phyloP scores from a whole-genome alignment of 352 stramenopile genomes.

The Phytopythium boreale region DNA sequence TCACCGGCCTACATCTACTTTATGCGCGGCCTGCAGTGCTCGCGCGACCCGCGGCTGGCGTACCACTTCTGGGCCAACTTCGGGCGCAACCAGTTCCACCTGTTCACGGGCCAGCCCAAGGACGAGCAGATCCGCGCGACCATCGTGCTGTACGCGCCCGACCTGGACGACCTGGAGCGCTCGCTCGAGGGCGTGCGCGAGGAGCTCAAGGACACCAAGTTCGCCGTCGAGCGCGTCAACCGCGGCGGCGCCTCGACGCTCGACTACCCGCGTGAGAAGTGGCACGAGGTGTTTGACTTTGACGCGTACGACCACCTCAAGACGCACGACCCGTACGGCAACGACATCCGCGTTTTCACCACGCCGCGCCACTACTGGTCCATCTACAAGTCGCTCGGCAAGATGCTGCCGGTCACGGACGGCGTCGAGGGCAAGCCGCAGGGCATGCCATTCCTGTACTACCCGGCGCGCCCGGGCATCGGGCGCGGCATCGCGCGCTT shows the following conservation, averaged over 20 bases:
- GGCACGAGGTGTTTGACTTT: slow-evolving; percentile 49
- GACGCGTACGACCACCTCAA: slow-evolving; percentile 57
- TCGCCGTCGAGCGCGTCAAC: slow-evolving; percentile 52
- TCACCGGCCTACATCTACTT: slow-evolving; percentile 56
- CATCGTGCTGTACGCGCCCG: slow-evolving; percentile 61
- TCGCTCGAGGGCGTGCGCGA: slow-evolving; percentile 37
- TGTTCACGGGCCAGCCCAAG: slow-evolving; percentile 60
- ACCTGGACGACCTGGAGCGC: slow-evolving; percentile 55
- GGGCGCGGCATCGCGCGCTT: slow-evolving; percentile 59
- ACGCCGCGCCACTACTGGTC: slow-evolving; percentile 58
- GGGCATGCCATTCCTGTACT: slow-evolving; percentile 57
- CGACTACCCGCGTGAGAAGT: slow-evolving; percentile 50
- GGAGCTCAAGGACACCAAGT: slow-evolving; percentile 51
- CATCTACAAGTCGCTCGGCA: slow-evolving; percentile 55
- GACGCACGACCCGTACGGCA: slow-evolving; percentile 59
- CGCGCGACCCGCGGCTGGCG: slow-evolving; percentile 55
- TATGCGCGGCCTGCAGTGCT: slow-evolving; percentile 59
- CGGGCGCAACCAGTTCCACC: slow-evolving; percentile 67
- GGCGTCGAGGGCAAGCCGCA: slow-evolving; percentile 38
- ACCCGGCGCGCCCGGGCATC: slow-evolving; percentile 53
- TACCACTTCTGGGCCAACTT: slow-evolving; percentile 76
- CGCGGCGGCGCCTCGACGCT: slow-evolving; percentile 41
- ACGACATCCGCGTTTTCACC: slow-evolving; percentile 48
- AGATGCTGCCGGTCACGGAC: slow-evolving; percentile 43
- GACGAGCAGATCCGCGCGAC: slow-evolving; percentile 52